Evolutionary conservation across 805 yeast species (phyloP).

Genomic region (Lachancea kluyveri): DNA sequence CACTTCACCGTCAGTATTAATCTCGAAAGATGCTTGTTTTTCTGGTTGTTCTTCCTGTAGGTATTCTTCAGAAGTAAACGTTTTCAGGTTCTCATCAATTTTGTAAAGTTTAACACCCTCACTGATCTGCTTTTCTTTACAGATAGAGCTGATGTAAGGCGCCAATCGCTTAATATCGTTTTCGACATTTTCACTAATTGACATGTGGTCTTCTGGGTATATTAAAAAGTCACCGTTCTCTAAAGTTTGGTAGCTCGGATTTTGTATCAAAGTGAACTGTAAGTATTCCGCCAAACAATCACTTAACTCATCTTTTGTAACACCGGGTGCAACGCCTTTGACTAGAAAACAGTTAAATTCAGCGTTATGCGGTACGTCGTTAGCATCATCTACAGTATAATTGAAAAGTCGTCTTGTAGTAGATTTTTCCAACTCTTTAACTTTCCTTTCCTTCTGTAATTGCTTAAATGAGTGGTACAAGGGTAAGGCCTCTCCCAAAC

Average conservation of each 20-base stretch:
- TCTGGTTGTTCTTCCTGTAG: background rate
- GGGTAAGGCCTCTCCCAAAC: slow-evolving; percentile 29
- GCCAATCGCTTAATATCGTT: slow-evolving; percentile 37
- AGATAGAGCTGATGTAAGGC: slow-evolving; percentile 26
- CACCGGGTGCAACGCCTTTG: slow-evolving; percentile 47
- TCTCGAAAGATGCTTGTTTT: background rate
- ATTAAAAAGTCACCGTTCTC: slow-evolving; percentile 11
- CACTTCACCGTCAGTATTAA: no score
- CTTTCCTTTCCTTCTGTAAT: slow-evolving; percentile 30
- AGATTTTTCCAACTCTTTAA: slow-evolving; percentile 24
- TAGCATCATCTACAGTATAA: slow-evolving; percentile 16
- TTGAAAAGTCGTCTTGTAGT: slow-evolving; percentile 20
- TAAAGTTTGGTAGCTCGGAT: slow-evolving; percentile 17
- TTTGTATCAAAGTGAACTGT: slow-evolving; percentile 23
- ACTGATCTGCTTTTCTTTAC: slow-evolving; percentile 21
- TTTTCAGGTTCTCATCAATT: slow-evolving; percentile 12
- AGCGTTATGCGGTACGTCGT: slow-evolving; percentile 11
- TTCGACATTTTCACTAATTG: slow-evolving; percentile 35
- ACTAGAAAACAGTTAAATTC: slow-evolving; percentile 49
- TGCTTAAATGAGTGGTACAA: slow-evolving; percentile 40
- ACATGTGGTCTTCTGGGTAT: slow-evolving; percentile 31
- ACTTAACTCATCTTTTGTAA: slow-evolving; percentile 41
- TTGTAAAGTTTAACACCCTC: slow-evolving; percentile 19
- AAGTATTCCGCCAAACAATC: slow-evolving; percentile 27
- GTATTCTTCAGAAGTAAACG: slow-evolving; percentile 2